Base-by-base conservation (phyloP, 2,329 filamentous ascomycete species). In the Aaosphaeria arxii region DNA sequence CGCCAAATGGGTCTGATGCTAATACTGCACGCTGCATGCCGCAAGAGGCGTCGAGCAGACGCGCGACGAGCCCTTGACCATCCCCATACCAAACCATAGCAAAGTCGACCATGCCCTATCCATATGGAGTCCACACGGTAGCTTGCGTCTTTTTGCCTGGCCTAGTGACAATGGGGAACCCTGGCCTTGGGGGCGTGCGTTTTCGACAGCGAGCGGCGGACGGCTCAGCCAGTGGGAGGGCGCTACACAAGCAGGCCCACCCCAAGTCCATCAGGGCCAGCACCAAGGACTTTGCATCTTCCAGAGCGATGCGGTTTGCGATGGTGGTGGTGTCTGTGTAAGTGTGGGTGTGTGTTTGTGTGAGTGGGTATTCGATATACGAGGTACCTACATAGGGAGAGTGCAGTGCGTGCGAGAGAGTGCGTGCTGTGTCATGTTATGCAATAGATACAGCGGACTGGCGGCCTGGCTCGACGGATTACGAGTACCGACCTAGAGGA, bases 341-440 rank as follows among this genome's bases (percentile, higher is more conserved):
- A 9, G 9, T n/a, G n/a, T 36, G 33, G 7, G 9, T 36, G 9
- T 36, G 9, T 36, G 33, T 36, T 36, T 9, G 9, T 9, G 33
- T n/a, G n/a, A 36, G 33, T 36, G 33, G 7, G 33, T 36, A 36
- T n/a, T 36, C 9, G 7, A n/a, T 36, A 36, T 9, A 36, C 9
- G n/a, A n/a, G n/a, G 33, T 36, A 36, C 33, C 33, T 36, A 36
- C 9, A 36, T n/a, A 36, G 9, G 9, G 7, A 36, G 33, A 36
- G 33, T n/a, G 33, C 33, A 36, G 33, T n/a, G 33, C 33, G 33
- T n/a, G 33, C 33, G 33, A 9, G 7, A 7, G 33, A 36, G 51
- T 52, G 49, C 39, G n/a, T 54, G 55, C 56, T 61, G 57, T 64
- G 61, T 64, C 59, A 63, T 64, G 61, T 64, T 58, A 63, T 63